Evolutionary conservation across 257 asterid genomes (phyloP), one percentile per base, ranked within the genome.

Genomic region (Cinchona pubescens): DNA sequence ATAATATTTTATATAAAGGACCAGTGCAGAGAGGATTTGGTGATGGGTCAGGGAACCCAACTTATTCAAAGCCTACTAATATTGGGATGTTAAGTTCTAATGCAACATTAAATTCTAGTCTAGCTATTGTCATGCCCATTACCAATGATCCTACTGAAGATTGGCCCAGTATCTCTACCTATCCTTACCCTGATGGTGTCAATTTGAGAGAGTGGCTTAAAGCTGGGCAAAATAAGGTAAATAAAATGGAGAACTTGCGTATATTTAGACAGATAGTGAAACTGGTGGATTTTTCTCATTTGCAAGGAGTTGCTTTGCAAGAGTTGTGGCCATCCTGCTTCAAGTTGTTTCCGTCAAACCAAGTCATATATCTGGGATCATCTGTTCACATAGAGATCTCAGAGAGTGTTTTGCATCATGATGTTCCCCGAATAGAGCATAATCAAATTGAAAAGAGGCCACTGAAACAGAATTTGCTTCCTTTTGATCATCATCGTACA

Each of bases 121-220:
- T 80, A 75, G 86, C 83, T 43, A 81, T 83, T 63, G 79, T 79
- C 63, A 72, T 48, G 61, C 83, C 88, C 56, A 82, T 79, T 74
- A 69, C 89, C 56, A 81, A 64, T n/a, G 77, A 86, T 79, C 76
- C 75, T 71, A 48, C 87, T 79, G 87, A 81, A 72, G 81, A 82
- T 60, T 73, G 55, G 70, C 77, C 80, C 67, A 48, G 71, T 64
- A 51, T 67, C 61, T 67, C 79, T 68, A 51, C 86, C 70, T 78
- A 71, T 79, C 79, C 74, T 75, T 65, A 32, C 53, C 75, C 67
- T 56, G 90, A 86, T 80, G 94, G 92, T 34, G 71, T 83, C 72
- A 82, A 82, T 81, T 85, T 94, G 80, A 89, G 97, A 82, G 96
- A 87, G 72, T 90, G 97, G 97, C 85, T 94, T 63, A 89, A 84